phyloP scores from a whole-genome alignment of 163 green algal species.

The Trebouxiophyceae sp. region DNA sequence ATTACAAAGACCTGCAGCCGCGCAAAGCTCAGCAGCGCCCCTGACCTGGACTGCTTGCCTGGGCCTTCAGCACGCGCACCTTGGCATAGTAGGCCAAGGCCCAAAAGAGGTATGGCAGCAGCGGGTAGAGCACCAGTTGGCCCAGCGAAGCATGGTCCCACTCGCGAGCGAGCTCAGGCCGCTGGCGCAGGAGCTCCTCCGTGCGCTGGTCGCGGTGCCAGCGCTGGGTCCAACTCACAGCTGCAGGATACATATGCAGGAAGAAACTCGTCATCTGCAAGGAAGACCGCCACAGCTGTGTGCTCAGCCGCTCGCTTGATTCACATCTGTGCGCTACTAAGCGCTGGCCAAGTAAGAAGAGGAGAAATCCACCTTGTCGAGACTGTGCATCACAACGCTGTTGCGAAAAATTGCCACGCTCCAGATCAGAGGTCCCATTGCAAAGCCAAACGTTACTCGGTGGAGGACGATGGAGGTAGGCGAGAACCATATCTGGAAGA shows the following conservation, averaged over 20 bases:
- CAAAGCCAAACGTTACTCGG: slow-evolving; percentile 52
- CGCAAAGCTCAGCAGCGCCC: background rate
- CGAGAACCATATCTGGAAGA: background rate
- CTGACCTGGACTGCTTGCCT: background rate
- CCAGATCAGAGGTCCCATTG: slow-evolving; percentile 65
- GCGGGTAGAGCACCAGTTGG: slow-evolving; percentile 51
- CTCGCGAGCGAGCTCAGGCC: slow-evolving; percentile 2
- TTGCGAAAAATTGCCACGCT: slow-evolving; percentile 77
- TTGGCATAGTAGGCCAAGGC: slow-evolving; percentile 67
- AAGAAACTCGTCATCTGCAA: slow-evolving; percentile 29
- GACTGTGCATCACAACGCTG: slow-evolving; percentile 68
- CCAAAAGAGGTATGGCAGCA: slow-evolving; percentile 64
- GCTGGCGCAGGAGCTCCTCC: slow-evolving; percentile 6
- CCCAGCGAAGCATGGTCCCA: slow-evolving; percentile 26
- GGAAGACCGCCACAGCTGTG: background rate
- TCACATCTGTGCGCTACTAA: slow-evolving; percentile 8
- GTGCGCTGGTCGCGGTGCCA: slow-evolving; percentile 26
- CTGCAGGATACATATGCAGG: slow-evolving; percentile 43
- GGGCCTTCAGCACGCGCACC: slow-evolving; percentile 6
- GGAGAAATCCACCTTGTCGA: slow-evolving; percentile 56
- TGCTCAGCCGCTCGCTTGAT: background rate
- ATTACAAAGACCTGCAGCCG: slow-evolving; percentile 46
- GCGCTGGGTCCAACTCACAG: slow-evolving; percentile 34
- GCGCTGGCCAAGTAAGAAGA: background rate
- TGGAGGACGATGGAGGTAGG: background rate